Conservation (phyloP, 2,329 filamentous ascomycete species). For the Apiospora rasikravindrae region DNA sequence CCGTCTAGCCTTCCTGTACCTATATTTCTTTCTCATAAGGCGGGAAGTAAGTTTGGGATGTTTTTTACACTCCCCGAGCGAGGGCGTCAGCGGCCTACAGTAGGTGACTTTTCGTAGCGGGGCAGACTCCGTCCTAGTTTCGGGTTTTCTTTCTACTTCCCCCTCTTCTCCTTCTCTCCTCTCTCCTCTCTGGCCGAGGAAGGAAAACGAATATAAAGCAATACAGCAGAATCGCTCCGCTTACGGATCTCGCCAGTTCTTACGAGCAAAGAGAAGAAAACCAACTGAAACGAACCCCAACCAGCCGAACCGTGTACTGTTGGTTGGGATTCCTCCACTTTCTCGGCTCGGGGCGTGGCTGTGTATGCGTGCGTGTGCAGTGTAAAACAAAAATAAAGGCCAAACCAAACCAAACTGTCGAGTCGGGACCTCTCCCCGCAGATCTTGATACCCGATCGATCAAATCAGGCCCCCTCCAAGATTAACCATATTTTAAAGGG, state of each 20-base stretch:
- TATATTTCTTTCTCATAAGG: not conserved
- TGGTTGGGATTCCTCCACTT: not conserved
- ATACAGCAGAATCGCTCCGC: not conserved
- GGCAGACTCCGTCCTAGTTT: not conserved
- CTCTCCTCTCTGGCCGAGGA: not conserved
- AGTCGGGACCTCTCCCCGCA: not conserved
- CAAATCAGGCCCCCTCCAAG: not conserved
- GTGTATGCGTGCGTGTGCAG: too few relatives aligned
- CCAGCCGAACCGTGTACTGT: not conserved
- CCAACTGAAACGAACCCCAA: not conserved
- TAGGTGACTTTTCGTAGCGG: not conserved
- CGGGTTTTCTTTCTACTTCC: not conserved
- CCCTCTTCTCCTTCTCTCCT: not conserved
- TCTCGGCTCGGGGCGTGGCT: too few relatives aligned
- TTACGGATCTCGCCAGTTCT: not conserved
- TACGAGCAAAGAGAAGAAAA: not conserved
- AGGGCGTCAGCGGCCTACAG: not conserved
- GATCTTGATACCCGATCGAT: constrained; percentile 16
- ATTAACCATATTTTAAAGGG: not conserved
- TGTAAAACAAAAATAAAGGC: not conserved
- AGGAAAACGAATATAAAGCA: too few relatives aligned
- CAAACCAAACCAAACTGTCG: too few relatives aligned
- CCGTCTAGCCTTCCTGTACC: too few relatives aligned
- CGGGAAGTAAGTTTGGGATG: not conserved
- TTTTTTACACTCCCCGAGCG: not conserved